Percentiles rank a stretch among this genome's conserved stretches.
Evolutionary conservation across 352 stramenopile genomes (phyloP).

Genomic region (Globisporangium irregulare): DNA sequence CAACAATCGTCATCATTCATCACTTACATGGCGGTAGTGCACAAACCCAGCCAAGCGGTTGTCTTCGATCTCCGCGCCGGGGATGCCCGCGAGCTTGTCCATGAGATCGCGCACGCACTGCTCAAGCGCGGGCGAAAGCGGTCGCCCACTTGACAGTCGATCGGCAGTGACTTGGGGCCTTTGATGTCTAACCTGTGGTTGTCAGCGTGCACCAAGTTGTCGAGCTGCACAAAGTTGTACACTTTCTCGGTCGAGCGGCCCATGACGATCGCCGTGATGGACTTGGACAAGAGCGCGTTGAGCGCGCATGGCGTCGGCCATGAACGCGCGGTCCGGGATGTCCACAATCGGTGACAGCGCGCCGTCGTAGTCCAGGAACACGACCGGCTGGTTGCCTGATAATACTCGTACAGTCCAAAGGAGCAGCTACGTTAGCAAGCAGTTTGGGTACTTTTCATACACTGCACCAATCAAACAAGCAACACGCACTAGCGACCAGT

Average conservation of each 20-base stretch:
- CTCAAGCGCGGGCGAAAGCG: constrained; percentile 50
- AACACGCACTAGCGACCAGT: background rate
- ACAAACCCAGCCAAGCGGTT: constrained; percentile 75
- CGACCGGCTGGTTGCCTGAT: background rate
- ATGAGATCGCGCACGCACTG: constrained; percentile 35
- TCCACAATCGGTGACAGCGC: background rate
- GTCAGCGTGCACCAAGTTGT: background rate
- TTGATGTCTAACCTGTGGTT: background rate
- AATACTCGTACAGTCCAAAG: background rate
- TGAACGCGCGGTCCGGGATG: background rate
- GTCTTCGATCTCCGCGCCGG: constrained; percentile 68
- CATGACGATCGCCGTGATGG: background rate
- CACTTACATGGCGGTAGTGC: constrained; percentile 69
- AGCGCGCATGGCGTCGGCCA: background rate
- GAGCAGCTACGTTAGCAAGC: background rate
- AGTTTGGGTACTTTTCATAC: background rate
- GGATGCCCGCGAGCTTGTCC: constrained; percentile 37
- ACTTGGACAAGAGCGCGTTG: background rate
- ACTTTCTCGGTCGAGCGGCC: background rate
- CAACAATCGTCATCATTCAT: background rate
- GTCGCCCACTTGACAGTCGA: constrained; percentile 57
- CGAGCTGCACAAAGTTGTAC: background rate
- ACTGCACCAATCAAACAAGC: background rate
- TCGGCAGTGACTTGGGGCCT: constrained; percentile 19
- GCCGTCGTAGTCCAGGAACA: background rate